phyloP scores from a whole-genome alignment of 805 yeast species.

The Sugiyamaella lignohabitans region DNA sequence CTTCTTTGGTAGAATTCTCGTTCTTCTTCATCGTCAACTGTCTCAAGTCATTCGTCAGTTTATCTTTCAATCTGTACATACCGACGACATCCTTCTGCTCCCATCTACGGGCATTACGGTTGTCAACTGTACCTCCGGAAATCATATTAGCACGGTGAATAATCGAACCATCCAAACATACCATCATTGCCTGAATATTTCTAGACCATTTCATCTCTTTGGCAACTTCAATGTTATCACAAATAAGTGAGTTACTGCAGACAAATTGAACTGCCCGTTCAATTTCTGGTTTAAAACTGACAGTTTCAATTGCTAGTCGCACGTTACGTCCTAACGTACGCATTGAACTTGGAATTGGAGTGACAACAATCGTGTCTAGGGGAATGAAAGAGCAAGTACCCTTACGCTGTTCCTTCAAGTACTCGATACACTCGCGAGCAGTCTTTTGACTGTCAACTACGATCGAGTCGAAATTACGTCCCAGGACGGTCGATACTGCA shows the following conservation, averaged over 20 bases:
- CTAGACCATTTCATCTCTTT: slow-evolving; percentile 63
- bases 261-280: slow-evolving; percentile 77
- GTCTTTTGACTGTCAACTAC: slow-evolving; percentile 67
- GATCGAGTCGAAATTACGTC: slow-evolving; percentile 72
- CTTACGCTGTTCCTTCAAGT: slow-evolving; percentile 74
- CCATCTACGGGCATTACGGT: slow-evolving; percentile 51
- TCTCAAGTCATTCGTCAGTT: slow-evolving; percentile 45
- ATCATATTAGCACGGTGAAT: slow-evolving; percentile 82
- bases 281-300: slow-evolving; percentile 54
- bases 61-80: slow-evolving; percentile 46
- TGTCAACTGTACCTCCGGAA: slow-evolving; percentile 79
- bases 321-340: slow-evolving; percentile 47
- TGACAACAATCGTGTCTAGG: slow-evolving; percentile 62
- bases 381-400: slow-evolving; percentile 90
- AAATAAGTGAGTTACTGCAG: slow-evolving; percentile 72
- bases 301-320: slow-evolving; percentile 66
- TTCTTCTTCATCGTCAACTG: slow-evolving; percentile 42
- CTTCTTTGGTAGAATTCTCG: slow-evolving; percentile 44
- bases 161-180: slow-evolving; percentile 76
- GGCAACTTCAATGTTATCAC: slow-evolving; percentile 66
- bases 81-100: slow-evolving; percentile 49
- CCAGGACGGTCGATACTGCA: slow-evolving; percentile 73
- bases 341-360: slow-evolving; percentile 46
- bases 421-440: slow-evolving; percentile 71
- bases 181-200: slow-evolving; percentile 55